Evolutionary conservation across 306 rosid species (phyloP), one percentile per base, ranked within the genome.

Genomic region (Ziziphus jujuba): DNA sequence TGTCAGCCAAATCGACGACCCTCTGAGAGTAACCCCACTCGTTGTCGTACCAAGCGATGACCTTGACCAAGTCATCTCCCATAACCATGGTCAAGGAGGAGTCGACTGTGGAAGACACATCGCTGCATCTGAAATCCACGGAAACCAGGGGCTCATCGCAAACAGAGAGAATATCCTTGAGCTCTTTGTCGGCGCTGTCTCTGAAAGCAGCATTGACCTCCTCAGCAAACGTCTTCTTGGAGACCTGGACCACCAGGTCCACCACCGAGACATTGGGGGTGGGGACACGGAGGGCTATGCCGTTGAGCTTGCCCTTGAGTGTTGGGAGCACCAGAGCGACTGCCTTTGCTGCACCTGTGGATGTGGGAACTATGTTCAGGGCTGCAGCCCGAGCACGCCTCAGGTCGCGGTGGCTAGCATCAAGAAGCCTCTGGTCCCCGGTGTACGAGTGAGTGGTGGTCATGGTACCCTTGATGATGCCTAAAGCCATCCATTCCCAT

Each of bases 401-500:
- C 14, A 93, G 84, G 79, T 93, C 98, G 6, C 98, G 97, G 87
- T 93, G 98, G 84, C 98, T 93, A 20, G 98, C 98, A 44, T 93
- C 98, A 2, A 93, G 96, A 56, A 93, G 91, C 85, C 98, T 83
- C 76, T 93, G 98, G 84, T 93, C 98, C 13, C 98, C 98, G 1
- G 98, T 93, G 90, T 93, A 93, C 20, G 98, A 93, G 74, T 93
- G 98, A 44, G 98, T 93, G 20, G 98, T 93, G 0, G 98, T 93
- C 98, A 93, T 93, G 38, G 98, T 93, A 16, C 98, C 98, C 89
- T 93, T n/a, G n/a, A n/a, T n/a, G n/a, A n/a, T n/a, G n/a, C n/a
- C n/a, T n/a, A n/a, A n/a, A n/a, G n/a, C n/a, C n/a, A n/a, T n/a
- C n/a, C n/a, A n/a, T n/a, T n/a, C n/a, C n/a, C n/a, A n/a, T n/a